Base-by-base conservation (phyloP, 1,284 basidiomycete genomes). In the Phylloboletellus chloephorus region DNA sequence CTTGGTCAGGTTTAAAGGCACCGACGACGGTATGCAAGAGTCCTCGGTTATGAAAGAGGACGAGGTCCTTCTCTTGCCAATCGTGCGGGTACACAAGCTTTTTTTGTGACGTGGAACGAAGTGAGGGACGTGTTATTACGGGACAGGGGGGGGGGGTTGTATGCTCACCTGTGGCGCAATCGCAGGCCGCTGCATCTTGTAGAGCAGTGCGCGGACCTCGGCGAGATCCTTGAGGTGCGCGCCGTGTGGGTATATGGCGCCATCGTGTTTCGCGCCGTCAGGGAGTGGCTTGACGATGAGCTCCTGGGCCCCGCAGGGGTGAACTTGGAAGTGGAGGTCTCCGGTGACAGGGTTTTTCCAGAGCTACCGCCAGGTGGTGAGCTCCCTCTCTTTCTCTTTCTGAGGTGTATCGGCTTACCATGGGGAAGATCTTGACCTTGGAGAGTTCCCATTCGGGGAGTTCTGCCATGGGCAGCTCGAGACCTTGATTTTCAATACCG, bases 331-430 rank as follows among this genome's bases (percentile, higher is more conserved):
- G 54, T 87, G 82, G 21, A 88, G 68, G 0, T 66, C 63, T 16
- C 76, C 74, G 1, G 86, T 89, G 3, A 78, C 72, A 0, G 82
- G 81, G 65, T 89, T 89, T 68, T 88, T 88, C 87, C 85, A 88
- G 16, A 78, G 57, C 81, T 82, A 37, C 10, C 15, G 13, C 7
- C 12, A 30, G 16, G n/a, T 7, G 15, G 9, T 29, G 23, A 28
- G 10, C n/a, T 5, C 17, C 7, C 19, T 46, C 25, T 20, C 28
- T 29, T 25, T 30, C 31, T 35, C 28, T 34, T 34, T 36, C 22
- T 21, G 12, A n/a, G 5, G 12, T 17, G 31, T 35, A 41, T 29
- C 29, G 8, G 30, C 79, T 49, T 48, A 82, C 80, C 56, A 86
- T 65, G 10, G 87, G 84, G 37, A 78, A 69, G 5, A 65, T 67